These are phyloP conservation scores for Lentinus brumalis DNA, from an alignment of 768 basidiomycete species.

Conservation along the genomic window DNA sequence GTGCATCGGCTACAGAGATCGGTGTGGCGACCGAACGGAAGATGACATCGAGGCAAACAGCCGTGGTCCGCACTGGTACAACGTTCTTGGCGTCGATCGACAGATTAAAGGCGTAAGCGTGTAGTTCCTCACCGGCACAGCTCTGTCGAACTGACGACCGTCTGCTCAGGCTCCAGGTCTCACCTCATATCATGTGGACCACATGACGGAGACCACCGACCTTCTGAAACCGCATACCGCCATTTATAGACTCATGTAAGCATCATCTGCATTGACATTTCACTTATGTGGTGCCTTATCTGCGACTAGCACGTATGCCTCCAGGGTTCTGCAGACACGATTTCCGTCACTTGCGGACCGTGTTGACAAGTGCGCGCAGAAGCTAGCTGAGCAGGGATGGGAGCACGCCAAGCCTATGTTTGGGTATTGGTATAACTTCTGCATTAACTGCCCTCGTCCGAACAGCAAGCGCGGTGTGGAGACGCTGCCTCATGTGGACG, in stretches of 20 bases:
- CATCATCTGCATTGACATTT: too few species aligned
- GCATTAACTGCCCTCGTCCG: neutral
- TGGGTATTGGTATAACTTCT: neutral
- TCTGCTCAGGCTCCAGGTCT: too few species aligned
- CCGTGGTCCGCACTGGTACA: neutral
- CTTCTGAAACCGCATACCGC: too few species aligned
- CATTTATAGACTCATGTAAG: too few species aligned
- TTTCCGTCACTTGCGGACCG: neutral
- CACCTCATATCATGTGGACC: too few species aligned
- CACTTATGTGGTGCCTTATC: too few species aligned
- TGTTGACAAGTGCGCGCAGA: neutral
- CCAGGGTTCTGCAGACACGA: neutral
- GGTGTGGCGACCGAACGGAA: neutral
- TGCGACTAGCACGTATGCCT: neutral
- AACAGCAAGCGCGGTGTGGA: neutral
- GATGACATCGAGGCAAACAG: neutral
- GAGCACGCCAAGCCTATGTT: neutral
- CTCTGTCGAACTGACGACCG: too few species aligned
- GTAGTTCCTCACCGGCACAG: neutral
- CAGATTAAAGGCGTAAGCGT: neutral
- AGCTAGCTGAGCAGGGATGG: neutral
- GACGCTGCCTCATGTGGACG: neutral
- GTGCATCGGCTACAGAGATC: neutral
- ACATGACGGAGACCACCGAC: too few species aligned
- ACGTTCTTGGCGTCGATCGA: neutral